These are phyloP conservation scores for Zoysia matrella DNA, from an alignment of 202 grass and related monocot genomes.

Conservation along the genomic window DNA sequence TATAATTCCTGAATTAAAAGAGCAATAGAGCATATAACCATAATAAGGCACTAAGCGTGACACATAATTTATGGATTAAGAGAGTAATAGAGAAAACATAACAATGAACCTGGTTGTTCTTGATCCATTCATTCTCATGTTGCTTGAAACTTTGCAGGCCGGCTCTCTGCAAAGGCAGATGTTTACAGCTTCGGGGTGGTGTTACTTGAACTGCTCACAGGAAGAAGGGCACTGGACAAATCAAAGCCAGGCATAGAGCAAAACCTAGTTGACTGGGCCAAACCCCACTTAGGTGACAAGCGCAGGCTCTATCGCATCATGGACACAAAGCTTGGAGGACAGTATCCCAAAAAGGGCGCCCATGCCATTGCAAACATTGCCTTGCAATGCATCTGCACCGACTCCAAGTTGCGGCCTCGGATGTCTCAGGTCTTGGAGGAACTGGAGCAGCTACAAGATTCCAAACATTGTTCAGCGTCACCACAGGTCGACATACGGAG, in stretches of 20 bases:
- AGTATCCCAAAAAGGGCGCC: conserved; percentile 84
- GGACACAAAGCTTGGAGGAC: conserved; percentile 84
- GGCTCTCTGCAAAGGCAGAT: conserved; percentile 92
- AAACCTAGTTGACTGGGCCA: conserved; percentile 87
- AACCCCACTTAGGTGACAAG: conserved; percentile 76
- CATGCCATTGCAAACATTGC: conserved; percentile 68
- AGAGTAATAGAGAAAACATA: not conserved
- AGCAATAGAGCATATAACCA: not conserved
- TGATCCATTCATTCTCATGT: conserved; percentile 30
- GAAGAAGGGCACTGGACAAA: conserved; percentile 77
- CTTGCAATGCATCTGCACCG: conserved; percentile 68
- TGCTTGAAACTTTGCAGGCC: conserved; percentile 52
- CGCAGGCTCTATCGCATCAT: conserved; percentile 84
- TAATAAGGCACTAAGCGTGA: not conserved
- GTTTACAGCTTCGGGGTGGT: conserved; percentile 98
- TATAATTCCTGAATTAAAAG: conserved; percentile 21
- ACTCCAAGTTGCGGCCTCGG: conserved; percentile 69
- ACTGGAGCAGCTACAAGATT: conserved; percentile 75
- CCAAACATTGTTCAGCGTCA: conserved; percentile 40
- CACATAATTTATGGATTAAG: conserved; percentile 22
- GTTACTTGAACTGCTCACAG: conserved; percentile 82
- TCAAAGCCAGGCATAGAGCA: conserved; percentile 66
- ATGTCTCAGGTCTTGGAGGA: conserved; percentile 78
- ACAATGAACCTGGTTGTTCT: not conserved
- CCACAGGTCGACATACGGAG: conserved; percentile 46